Evolutionary conservation across 768 basidiomycete species (phyloP), one percentile per base, ranked within the genome.

Genomic region (Hortiboletus flavorubellus): DNA sequence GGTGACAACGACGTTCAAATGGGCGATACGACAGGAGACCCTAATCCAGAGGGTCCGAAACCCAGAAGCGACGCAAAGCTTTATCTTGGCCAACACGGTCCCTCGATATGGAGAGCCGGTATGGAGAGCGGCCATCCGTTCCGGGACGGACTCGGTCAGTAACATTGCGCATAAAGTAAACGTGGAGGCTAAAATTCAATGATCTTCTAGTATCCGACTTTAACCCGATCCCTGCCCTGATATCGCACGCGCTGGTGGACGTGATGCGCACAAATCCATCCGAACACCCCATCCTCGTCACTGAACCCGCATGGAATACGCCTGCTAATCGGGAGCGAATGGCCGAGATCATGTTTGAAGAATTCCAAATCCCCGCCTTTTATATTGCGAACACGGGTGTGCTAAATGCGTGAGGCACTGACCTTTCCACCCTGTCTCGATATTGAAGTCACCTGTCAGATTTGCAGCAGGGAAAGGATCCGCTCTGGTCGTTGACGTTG

Each of bases 331-430:
- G 96, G 56, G 93, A 98, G 75, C 82, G 88, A 51, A 91, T 98
- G 87, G 91, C 93, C 11, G 93, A 98, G 74, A 89, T 97, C 45
- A 91, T 97, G 86, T 98, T 98, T 65, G 97, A 99, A 72, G 89
- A 96, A 62, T 96, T 97, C 63, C 78, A 91, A 45, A 89, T 88
- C 8, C 96, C 97, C 9, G 97, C 95, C 3, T 94, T 96, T 74
- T 99, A 98, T 69, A 90, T 96, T 38, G 93, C 95, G 15, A 97
- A 98, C 67, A 90, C 90, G 23, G 89, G 91, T 21, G 96, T 98
- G 14, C 74, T 98, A 53, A 95, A 91, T 68, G 89, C 96, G 93
- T 98, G 72, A 63, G 65, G 26, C 84, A 73, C 38, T 23, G 35
- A 34, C 31, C 33, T 33, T 59, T 54, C 38, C 21, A 49, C 2